Base-by-base conservation (phyloP, 1,284 basidiomycete genomes). In the Volvariella volvacea region DNA sequence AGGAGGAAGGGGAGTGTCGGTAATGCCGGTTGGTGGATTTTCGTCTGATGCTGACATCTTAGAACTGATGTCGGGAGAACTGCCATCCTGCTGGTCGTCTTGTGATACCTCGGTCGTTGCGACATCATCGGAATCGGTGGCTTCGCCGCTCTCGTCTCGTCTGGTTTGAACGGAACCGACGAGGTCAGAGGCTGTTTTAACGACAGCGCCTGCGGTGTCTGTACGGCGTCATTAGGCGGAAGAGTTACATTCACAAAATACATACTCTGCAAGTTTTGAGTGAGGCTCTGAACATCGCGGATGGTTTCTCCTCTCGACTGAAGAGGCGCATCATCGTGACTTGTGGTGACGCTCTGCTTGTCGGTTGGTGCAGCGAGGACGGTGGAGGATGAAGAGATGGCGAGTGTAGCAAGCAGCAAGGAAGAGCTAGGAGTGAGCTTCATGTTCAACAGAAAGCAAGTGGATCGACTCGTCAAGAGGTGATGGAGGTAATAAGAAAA, bases 361-460 rank as follows among this genome's bases (percentile, higher is more conserved):
- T 55, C 55, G 34, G 66, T 52, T 36, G 71, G 71, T 34, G 68
- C 66, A 44, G 69, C 69, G 47, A 73, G 58, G 48, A 55, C 61
- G 31, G 65, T 55, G 15, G 68, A 66, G 14, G 71, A 73, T n/a
- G 70, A 67, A 25, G 71, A 73, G 43, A 72, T 57, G 40, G 70
- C 71, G 47, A 73, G 58, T 19, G 67, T 62, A 30, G 70, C 66
- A 30, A 73, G 52, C 48, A 74, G 48, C 42, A 73, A 43, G 25
- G 71, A 73, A 19, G 70, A 66, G 54, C 68, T 70, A 31, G 71
- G 54, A 31, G 70, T 55, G 42, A 74, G 53, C 54, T 65, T 70
- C 71, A 72, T 73, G 39, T 51, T 61, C 43, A 42, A 14, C 25
- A 43, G 25, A 37, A 28, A 33, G 39, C 42, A 4, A 48, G 20